Evolutionary conservation across 352 stramenopile species (phyloP).

Genomic region (Phytophthora kernoviae): DNA sequence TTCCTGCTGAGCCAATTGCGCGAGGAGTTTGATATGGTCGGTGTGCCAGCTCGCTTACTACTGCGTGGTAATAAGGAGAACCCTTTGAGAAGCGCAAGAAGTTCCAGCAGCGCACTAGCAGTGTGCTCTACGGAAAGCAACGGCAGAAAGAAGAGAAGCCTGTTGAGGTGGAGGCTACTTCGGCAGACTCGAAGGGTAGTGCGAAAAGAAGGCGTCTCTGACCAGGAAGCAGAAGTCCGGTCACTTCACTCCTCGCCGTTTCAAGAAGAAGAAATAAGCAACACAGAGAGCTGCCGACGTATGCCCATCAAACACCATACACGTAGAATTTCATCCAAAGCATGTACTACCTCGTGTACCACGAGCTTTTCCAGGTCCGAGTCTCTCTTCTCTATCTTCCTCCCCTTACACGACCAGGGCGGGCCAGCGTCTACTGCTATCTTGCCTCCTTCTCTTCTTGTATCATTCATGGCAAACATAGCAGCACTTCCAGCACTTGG

Average conservation of each 20-base stretch:
- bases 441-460: too few species aligned
- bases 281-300: conserved; percentile 18
- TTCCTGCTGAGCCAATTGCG: conserved; percentile 81
- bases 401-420: too few species aligned
- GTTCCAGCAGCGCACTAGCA: conserved; percentile 80
- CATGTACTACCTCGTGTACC: conserved; percentile 15
- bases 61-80: conserved; percentile 83
- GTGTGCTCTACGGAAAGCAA: conserved; percentile 61
- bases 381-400: not conserved
- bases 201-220: conserved; percentile 22
- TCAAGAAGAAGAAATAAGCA: conserved; percentile 33
- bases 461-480: too few species aligned
- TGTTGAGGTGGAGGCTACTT: not conserved
- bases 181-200: conserved; percentile 8
- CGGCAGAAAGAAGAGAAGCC: conserved; percentile 29
- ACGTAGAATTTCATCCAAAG: conserved; percentile 15
- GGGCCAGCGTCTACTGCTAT: not conserved
- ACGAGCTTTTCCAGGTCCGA: not conserved
- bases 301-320: conserved; percentile 8
- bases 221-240: conserved; percentile 50
- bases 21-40: conserved; percentile 87
- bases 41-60: conserved; percentile 75
- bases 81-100: conserved; percentile 86
- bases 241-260: conserved; percentile 45
- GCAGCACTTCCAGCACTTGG: conserved; percentile 1